Base-by-base conservation (phyloP, 257 asterid genomes). In the Ilex asprella region DNA sequence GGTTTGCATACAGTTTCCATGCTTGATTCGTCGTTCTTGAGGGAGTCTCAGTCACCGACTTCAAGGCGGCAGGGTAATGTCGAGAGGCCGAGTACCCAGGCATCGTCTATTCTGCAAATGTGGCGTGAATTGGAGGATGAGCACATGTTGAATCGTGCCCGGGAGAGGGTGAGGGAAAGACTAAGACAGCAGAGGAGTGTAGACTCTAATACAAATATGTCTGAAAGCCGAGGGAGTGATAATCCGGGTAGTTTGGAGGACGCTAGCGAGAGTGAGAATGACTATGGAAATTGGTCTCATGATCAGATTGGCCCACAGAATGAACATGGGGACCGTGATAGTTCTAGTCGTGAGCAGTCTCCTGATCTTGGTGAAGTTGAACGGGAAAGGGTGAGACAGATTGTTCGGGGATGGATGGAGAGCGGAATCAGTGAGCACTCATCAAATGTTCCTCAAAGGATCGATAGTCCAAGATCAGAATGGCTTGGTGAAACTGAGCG, bases 381-480 rank as follows among this genome's bases (percentile, higher is more conserved):
- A 72, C 76, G 97, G 80, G 97, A 89, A 66, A 78, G 99, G 66
- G 99, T 92, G 61, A 83, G 97, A 81, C 96, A 85, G 53, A 89
- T 92, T 80, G 97, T 80, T 64, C 95, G 93, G 70, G 97, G 97
- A 61, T 89, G 97, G 98, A 85, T 89, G 95, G 98, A 86, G 81
- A 92, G 81, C 76, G 97, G 95, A 64, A 76, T 86, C 46, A 62
- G 79, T 60, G 95, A 81, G 39, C 74, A 67, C 64, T 69, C 95
- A 39, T 74, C 96, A 66, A 82, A 72, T 75, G 83, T 75, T 63
- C 60, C 77, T 68, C 93, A 78, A 76, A 73, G 92, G 75, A 82
- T 71, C 67, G 75, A 81, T 53, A 77, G 84, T 63, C 81, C 88
- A 39, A 80, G 99, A 74, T 89, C 88, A 50, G 97, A 92, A 68